phyloP scores from a whole-genome alignment of 495 filamentous ascomycete species.

The Penicillium coffeae region DNA sequence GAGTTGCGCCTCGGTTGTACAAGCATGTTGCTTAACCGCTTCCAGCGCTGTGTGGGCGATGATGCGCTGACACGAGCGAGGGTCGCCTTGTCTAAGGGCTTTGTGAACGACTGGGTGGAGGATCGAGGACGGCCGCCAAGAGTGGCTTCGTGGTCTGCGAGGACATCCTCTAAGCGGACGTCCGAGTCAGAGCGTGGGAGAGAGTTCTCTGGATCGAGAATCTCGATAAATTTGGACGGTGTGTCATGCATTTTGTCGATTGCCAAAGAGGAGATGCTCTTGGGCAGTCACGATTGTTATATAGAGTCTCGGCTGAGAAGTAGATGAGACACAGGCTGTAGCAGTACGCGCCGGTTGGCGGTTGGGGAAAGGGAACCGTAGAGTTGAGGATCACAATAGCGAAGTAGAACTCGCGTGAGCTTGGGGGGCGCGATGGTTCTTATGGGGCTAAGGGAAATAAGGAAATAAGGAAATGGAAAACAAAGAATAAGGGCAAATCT shows the following conservation, averaged over 20 bases:
- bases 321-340: conserved; percentile 13
- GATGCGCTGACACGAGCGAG: conserved; percentile 20
- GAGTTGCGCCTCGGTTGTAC: conserved; percentile 26
- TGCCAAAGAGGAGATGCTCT: background rate
- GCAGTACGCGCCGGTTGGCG: conserved; percentile 16
- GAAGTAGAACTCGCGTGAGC: background rate
- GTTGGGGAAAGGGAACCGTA: background rate
- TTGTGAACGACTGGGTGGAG: conserved; percentile 36
- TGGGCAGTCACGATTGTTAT: background rate
- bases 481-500: too few species aligned
- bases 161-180: conserved; percentile 47
- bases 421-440: background rate
- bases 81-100: conserved; percentile 28
- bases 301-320: background rate
- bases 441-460: too few species aligned
- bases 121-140: conserved; percentile 37
- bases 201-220: conserved; percentile 39
- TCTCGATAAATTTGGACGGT: conserved; percentile 46
- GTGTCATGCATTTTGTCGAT: conserved; percentile 35
- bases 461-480: background rate
- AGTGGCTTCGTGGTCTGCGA: conserved; percentile 44
- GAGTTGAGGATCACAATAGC: too few species aligned
- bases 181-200: conserved; percentile 37
- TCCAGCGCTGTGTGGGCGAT: conserved; percentile 39
- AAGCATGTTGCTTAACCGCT: conserved; percentile 37